Evolutionary conservation across 108 stramenopile genomes (phyloP), one percentile per base, ranked within the genome.

Genomic region (Fragilaria radians): DNA sequence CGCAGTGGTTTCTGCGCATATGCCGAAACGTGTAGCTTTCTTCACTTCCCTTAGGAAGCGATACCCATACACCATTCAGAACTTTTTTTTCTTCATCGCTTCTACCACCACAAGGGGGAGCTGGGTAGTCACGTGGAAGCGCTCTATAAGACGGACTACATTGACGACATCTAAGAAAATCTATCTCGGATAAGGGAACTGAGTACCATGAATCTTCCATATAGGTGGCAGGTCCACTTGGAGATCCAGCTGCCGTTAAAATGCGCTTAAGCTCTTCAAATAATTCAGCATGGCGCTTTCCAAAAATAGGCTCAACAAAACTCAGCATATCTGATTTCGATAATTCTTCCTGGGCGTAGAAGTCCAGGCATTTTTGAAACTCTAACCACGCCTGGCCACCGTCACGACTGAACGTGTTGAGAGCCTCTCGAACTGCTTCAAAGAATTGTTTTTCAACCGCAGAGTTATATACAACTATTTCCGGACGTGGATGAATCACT

Each of bases 21-120:
- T 98, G 97, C 61, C 96, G 95, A 65, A 98, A 99, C 28, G 89
- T 91, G 67, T 92, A 93, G 52, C 76, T 83, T 50, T 97, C 97
- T 77, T 99, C 99, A 21, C 89, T 93, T 23, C 97, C 97, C 29
- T 96, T 89, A 11, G 97, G 99, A 1, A 97, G 70, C 58, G 83
- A 85, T 2, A 98, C 96, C 95, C 97, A 98, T 27, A 80, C 59
- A 80, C 98, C 94, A 65, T 99, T 99, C 28, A 98, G 73, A 29
- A 98, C 85, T 46, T 85, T 78, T 9, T 73, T 53, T 42, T 97
- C 96, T 19, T 72, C 70, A 23, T 76, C 78, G 22, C 86, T 81
- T 11, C 97, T 83, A 65, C 91, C 93, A 55, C 84, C 82, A 71
- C 94, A 94, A 7, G 91, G 92, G 29, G 91, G 94, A 51, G 78